Conservation (phyloP, 768 basidiomycete genomes). For the Podaxis sp. region DNA sequence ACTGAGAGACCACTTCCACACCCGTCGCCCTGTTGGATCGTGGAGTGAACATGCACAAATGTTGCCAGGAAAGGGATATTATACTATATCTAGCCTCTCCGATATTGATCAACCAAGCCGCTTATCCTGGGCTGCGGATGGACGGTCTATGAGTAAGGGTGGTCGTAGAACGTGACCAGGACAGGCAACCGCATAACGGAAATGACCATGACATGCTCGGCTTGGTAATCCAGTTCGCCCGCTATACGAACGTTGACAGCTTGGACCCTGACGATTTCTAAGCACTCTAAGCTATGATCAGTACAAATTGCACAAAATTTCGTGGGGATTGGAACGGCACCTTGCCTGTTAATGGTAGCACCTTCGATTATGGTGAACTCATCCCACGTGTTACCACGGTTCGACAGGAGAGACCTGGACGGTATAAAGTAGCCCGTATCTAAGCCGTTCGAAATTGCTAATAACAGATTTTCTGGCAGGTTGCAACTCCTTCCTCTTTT, state of each 20-base stretch:
- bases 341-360: neutral
- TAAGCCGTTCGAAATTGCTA: neutral
- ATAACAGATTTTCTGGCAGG: neutral
- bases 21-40: neutral
- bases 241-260: neutral
- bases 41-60: neutral
- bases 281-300: neutral
- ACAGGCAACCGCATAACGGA: neutral
- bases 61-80: neutral
- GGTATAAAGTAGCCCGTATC: slow-evolving; percentile 1
- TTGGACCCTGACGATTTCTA: neutral
- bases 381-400: slow-evolving; percentile 5
- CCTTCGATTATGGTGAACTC: neutral
- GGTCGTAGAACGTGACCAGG: neutral
- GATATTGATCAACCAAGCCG: neutral
- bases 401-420: neutral
- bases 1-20: neutral
- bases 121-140: neutral
- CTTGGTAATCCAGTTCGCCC: neutral
- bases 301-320: neutral
- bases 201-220: neutral
- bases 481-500: neutral
- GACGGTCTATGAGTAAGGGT: neutral
- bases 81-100: neutral
- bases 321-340: neutral